Evolutionary conservation across 169 alveolate genomes (phyloP).

Genomic region (Amoebophrya sp.): DNA sequence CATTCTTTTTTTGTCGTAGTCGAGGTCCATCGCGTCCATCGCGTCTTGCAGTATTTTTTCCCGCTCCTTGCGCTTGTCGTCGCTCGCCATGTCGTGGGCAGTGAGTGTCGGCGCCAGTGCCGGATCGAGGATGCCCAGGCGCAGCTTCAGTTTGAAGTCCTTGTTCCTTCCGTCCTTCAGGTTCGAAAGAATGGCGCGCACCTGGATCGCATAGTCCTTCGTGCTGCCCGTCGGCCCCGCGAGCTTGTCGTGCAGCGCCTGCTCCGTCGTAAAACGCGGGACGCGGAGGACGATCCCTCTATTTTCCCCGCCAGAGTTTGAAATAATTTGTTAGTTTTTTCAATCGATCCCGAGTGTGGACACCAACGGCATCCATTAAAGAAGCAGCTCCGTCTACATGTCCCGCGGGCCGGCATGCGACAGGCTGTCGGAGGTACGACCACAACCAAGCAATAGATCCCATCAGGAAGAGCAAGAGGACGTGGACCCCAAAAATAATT

Average conservation of each 20-base stretch:
- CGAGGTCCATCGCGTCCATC: slow-evolving; percentile 68
- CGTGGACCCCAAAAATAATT: too few relatives aligned
- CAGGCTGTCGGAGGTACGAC: too few relatives aligned
- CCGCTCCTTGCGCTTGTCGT: slow-evolving; percentile 63
- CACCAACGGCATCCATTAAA: neutral
- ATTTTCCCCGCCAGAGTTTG: neutral
- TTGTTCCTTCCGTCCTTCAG: slow-evolving; percentile 63
- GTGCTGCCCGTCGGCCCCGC: too few relatives aligned
- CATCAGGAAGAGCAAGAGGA: too few relatives aligned
- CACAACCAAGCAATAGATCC: too few relatives aligned
- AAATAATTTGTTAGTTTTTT: neutral
- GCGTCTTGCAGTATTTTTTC: slow-evolving; percentile 42
- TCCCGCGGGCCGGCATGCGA: too few relatives aligned
- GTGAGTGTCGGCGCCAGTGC: slow-evolving; percentile 59
- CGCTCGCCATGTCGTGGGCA: slow-evolving; percentile 76
- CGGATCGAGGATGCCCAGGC: slow-evolving; percentile 53
- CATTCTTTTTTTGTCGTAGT: slow-evolving; percentile 73
- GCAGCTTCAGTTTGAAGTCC: slow-evolving; percentile 53
- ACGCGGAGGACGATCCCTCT: too few relatives aligned
- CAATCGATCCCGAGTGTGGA: neutral
- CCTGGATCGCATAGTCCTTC: neutral
- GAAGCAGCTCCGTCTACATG: too few relatives aligned
- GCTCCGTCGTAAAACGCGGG: too few relatives aligned
- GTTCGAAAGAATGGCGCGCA: slow-evolving; percentile 26
- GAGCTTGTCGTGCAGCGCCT: neutral